Evolutionary conservation across 345 rosid species (phyloP).

Genomic region (Syzygium jambos): DNA sequence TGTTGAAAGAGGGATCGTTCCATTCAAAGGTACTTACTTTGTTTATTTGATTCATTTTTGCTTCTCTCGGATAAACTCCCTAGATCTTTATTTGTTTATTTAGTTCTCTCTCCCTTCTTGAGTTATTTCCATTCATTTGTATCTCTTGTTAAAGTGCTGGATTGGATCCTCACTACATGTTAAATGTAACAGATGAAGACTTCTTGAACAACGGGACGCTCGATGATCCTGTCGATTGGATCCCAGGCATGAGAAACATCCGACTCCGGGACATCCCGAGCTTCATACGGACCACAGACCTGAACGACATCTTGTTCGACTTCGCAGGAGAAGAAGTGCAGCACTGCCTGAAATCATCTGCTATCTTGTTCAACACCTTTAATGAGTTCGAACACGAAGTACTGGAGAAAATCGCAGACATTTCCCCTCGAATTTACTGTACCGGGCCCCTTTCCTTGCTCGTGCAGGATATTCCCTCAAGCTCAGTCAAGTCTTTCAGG

Average conservation of each 20-base stretch:
- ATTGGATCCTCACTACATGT: not conserved
- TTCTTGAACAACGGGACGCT: constrained; percentile 14
- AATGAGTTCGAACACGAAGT: constrained; percentile 24
- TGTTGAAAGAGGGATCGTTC: constrained; percentile 13
- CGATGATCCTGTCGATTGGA: constrained; percentile 23
- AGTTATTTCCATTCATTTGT: not conserved
- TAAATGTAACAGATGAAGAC: constrained; percentile 14
- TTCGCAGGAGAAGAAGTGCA: constrained; percentile 4
- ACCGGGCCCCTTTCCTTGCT: constrained; percentile 32
- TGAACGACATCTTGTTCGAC: constrained; percentile 20
- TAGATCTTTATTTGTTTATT: not conserved
- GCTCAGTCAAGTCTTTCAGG: not conserved
- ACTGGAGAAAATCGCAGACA: constrained; percentile 12
- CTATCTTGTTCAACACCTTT: constrained; percentile 32
- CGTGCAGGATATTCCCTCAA: not conserved
- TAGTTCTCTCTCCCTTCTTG: not conserved
- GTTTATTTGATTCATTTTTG: not conserved
- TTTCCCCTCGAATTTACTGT: constrained; percentile 12
- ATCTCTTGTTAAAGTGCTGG: not conserved
- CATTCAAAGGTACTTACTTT: constrained; percentile 16
- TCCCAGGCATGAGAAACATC: constrained; percentile 23
- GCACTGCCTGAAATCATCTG: constrained; percentile 11
- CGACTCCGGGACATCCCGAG: constrained; percentile 28
- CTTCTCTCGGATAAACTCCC: not conserved
- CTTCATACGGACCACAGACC: constrained; percentile 15